These are phyloP conservation scores for Conringia planisiliqua DNA, from an alignment of 345 rosid species.

Conservation along the genomic window DNA sequence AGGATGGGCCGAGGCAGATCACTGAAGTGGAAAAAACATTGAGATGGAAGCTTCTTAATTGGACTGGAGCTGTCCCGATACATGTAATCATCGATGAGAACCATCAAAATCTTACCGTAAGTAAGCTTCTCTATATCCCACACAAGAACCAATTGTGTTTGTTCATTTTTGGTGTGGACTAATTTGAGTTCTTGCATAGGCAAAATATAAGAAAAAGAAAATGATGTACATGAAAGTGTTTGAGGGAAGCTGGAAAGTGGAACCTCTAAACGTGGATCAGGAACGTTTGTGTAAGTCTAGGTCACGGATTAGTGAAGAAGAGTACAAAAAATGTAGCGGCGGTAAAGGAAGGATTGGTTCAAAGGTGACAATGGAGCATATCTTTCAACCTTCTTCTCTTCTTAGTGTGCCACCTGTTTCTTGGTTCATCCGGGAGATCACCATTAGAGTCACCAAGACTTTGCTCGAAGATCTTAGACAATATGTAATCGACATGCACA, in stretches of 20 bases:
- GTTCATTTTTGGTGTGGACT: not conserved
- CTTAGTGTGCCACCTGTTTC: constrained; percentile 80
- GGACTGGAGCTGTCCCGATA: constrained; percentile 63
- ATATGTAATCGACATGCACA: not conserved
- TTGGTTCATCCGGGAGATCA: constrained; percentile 72
- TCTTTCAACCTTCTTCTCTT: constrained; percentile 60
- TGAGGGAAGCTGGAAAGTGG: constrained; percentile 75
- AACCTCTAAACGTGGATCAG: constrained; percentile 55
- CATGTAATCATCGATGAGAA: constrained; percentile 71
- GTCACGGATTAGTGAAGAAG: constrained; percentile 55
- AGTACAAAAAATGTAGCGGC: constrained; percentile 51
- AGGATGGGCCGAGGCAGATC: constrained; percentile 72
- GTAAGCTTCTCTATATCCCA: not conserved
- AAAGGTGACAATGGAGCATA: constrained; percentile 62
- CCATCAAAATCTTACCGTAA: constrained; percentile 56
- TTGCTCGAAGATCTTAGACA: constrained; percentile 48
- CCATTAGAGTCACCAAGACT: constrained; percentile 56
- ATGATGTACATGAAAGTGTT: constrained; percentile 67
- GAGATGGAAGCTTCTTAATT: constrained; percentile 69
- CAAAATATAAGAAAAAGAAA: constrained; percentile 68
- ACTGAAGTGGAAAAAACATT: constrained; percentile 68
- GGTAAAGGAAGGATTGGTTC: constrained; percentile 79
- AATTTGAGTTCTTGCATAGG: constrained; percentile 32
- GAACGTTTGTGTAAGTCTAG: constrained; percentile 54
- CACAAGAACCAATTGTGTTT: not conserved